Percentiles rank a stretch among this genome's conserved stretches.
Conservation (phyloP, 2,329 filamentous ascomycete species). For the Stemphylium beticola region DNA sequence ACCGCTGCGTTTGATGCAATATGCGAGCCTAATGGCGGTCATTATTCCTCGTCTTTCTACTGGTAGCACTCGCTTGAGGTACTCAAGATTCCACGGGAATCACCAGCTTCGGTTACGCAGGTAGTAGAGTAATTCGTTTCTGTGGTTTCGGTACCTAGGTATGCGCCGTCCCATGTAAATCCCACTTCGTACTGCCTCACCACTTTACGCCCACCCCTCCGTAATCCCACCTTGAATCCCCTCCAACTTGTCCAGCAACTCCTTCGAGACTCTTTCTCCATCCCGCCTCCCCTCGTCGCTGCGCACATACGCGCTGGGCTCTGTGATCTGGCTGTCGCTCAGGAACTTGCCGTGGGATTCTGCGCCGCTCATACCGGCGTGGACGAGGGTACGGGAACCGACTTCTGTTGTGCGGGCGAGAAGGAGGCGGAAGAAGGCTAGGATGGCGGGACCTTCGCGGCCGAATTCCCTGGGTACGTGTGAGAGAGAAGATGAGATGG, state of each 20-base stretch:
- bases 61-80: too few relatives aligned
- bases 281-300: constrained; percentile 46
- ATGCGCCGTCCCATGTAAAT: too few relatives aligned
- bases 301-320: constrained; percentile 42
- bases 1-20: too few relatives aligned
- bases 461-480: constrained; percentile 21
- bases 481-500: background rate
- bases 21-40: too few relatives aligned
- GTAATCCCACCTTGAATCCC: constrained; percentile 42
- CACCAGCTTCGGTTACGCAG: too few relatives aligned
- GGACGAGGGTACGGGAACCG: constrained; percentile 51
- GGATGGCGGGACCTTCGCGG: constrained; percentile 22
- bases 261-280: constrained; percentile 49
- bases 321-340: constrained; percentile 39
- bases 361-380: constrained; percentile 43
- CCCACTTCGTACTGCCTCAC: too few relatives aligned
- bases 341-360: constrained; percentile 53
- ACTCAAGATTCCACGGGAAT: too few relatives aligned
- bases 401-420: constrained; percentile 50
- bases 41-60: too few relatives aligned
- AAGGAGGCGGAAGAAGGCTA: constrained; percentile 23
- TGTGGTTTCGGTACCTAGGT: too few relatives aligned
- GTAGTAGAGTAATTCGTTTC: too few relatives aligned
- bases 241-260: constrained; percentile 50
- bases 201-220: background rate